Conservation (phyloP, 2,329 filamentous ascomycete genomes). For the Grosmannia huntii region DNA sequence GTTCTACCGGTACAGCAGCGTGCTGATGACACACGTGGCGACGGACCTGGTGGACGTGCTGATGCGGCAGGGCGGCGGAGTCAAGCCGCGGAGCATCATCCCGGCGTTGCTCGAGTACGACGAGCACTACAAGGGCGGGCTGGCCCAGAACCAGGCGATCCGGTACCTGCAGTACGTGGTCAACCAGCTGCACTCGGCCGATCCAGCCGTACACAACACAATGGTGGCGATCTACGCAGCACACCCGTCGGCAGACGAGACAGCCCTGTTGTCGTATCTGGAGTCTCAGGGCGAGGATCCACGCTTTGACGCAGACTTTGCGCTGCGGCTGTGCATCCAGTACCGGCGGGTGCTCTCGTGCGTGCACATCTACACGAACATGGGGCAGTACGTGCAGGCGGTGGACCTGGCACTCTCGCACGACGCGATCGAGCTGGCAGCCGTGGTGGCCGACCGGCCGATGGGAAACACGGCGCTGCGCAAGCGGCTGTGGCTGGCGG, state of each 20-base stretch:
- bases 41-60: conserved; percentile 86
- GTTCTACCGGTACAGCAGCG: conserved; percentile 93
- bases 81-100: conserved; percentile 79
- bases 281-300: conserved; percentile 81
- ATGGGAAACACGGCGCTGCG: conserved; percentile 60
- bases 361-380: conserved; percentile 93
- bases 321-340: conserved; percentile 87
- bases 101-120: conserved; percentile 93
- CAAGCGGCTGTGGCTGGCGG: conserved; percentile 90
- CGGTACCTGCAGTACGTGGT: conserved; percentile 90
- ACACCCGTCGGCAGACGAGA: conserved; percentile 70
- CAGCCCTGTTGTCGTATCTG: conserved; percentile 74
- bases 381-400: conserved; percentile 88
- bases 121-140: conserved; percentile 53
- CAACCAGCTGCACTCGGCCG: conserved; percentile 65
- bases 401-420: conserved; percentile 88
- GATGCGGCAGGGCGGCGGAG: conserved; percentile 73
- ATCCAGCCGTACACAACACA: conserved; percentile 91
- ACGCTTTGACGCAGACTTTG: conserved; percentile 89
- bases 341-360: conserved; percentile 86
- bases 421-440: conserved; percentile 78
- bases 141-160: conserved; percentile 77
- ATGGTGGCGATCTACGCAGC: conserved; percentile 93
- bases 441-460: conserved; percentile 76
- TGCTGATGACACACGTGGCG: conserved; percentile 84